Evolutionary conservation across 2,329 filamentous ascomycete genomes (phyloP), one percentile per base, ranked within the genome.

Genomic region (Alternaria dauci): DNA sequence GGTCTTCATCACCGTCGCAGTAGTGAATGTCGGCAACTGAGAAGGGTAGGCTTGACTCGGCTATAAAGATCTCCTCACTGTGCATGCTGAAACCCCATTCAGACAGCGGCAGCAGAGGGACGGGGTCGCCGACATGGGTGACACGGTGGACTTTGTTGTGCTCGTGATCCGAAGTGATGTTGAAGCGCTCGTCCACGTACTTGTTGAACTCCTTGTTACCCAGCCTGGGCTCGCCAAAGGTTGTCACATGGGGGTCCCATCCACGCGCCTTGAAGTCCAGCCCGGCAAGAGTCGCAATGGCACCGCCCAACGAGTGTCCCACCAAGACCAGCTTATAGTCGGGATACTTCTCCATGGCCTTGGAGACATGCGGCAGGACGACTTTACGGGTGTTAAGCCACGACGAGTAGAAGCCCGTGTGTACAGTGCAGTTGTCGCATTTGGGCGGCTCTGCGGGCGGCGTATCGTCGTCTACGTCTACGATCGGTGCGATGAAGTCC

Each of bases 41-140:
- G 0, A 93, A 92, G 11, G 91, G 86, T 7, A 97, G 82, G 14
- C 86, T 83, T 2, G 84, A 73, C 75, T 93, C 94, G 20, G 85
- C 84, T 63, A 98, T 97, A 79, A 88, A 96, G 46, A 97, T 88
- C 79, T 99, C 95, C 12, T 94, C 93, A 2, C 88, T 89, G 77
- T 98, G 95, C 72, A 92, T 88, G 34, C 83, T 81, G 76, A 94
- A 99, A 5, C 93, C 93, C 93, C 94, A 97, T 82, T 97, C 92
- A 3, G 85, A 83, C 2, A 96, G 84, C 0, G 95, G 95, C 0
- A 99, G 85, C 8, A 97, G 82, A 18, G 95, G 95, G 0, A 98
- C 91, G 0, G 95, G 95, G 72, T 99, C 95, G 71, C 91, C 87
- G 4, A 86, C 81, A 75, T 98, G 95, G 12, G 95, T 98, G 11